Conservation (phyloP, 495 filamentous ascomycete genomes). For the Penicillium canariense region DNA sequence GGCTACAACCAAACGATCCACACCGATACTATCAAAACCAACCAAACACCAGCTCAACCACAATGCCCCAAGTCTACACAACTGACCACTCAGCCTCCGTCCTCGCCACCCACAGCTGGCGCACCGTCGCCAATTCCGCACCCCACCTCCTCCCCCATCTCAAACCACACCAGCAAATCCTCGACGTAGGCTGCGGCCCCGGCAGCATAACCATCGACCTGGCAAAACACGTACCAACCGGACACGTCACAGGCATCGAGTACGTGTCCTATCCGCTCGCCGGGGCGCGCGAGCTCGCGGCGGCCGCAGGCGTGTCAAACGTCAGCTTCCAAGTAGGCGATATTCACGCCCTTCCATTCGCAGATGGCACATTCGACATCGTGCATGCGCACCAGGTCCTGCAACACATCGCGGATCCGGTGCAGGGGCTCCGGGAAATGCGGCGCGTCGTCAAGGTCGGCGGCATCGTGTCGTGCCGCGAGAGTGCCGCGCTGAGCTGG, state of each 20-base stretch:
- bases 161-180: constrained; percentile 42
- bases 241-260: constrained; percentile 49
- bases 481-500: constrained; percentile 44
- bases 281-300: constrained; percentile 36
- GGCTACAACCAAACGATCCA: too few species aligned
- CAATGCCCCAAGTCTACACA: too few species aligned
- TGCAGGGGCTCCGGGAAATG: constrained; percentile 50
- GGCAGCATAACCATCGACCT: constrained; percentile 57
- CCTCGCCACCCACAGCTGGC: constrained; percentile 48
- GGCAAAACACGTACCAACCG: constrained; percentile 44
- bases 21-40: too few species aligned
- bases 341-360: constrained; percentile 42
- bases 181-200: constrained; percentile 60
- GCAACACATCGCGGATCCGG: constrained; percentile 49
- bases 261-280: constrained; percentile 39
- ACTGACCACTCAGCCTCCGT: constrained; percentile 51
- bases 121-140: constrained; percentile 51
- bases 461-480: constrained; percentile 54
- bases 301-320: constrained; percentile 42
- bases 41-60: too few species aligned
- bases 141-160: constrained; percentile 51
- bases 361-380: constrained; percentile 56
- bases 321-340: constrained; percentile 49
- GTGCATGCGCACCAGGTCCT: constrained; percentile 59
- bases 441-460: constrained; percentile 45